Evolutionary conservation across 805 yeast genomes (phyloP).

Genomic region (Candida endomychidarum): DNA sequence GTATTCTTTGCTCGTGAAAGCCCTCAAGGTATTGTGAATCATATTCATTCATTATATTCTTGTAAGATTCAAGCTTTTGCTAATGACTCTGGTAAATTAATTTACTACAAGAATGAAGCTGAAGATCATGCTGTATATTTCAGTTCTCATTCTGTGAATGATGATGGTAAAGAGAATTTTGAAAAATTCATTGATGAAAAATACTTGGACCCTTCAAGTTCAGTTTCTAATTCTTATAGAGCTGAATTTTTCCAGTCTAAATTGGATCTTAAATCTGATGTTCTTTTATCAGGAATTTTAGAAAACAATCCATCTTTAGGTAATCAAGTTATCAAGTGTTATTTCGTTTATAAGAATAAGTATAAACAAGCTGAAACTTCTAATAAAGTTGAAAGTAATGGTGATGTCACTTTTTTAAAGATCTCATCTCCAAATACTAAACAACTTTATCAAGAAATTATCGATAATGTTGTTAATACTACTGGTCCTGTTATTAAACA

Average conservation of each 20-base stretch:
- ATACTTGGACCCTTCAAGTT: constrained; percentile 60
- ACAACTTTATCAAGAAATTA: constrained; percentile 68
- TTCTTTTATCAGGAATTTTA: constrained; percentile 38
- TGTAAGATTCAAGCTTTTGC: constrained; percentile 84
- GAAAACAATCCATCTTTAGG: constrained; percentile 32
- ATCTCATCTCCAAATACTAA: constrained; percentile 82
- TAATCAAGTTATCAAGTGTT: constrained; percentile 61
- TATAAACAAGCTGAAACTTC: constrained; percentile 25
- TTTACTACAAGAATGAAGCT: constrained; percentile 76
- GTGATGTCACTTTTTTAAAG: constrained; percentile 75
- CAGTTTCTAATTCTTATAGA: constrained; percentile 51
- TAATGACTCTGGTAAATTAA: constrained; percentile 43
- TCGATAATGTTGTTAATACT: constrained; percentile 64
- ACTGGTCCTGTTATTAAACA: constrained; percentile 94
- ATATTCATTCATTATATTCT: constrained; percentile 85
- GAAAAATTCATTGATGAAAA: constrained; percentile 79
- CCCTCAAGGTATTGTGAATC: constrained; percentile 75
- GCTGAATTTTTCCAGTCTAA: constrained; percentile 79
- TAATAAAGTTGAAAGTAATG: constrained; percentile 62
- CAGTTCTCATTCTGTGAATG: constrained; percentile 48
- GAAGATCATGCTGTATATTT: constrained; percentile 90
- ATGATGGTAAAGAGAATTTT: constrained; percentile 28
- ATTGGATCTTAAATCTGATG: constrained; percentile 46
- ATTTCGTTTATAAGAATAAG: constrained; percentile 76
- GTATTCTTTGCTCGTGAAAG: constrained; percentile 86